Percentiles rank a stretch among this genome's conserved stretches.
Conservation (phyloP, 768 basidiomycete genomes). For the Suillus cothurnatus region DNA sequence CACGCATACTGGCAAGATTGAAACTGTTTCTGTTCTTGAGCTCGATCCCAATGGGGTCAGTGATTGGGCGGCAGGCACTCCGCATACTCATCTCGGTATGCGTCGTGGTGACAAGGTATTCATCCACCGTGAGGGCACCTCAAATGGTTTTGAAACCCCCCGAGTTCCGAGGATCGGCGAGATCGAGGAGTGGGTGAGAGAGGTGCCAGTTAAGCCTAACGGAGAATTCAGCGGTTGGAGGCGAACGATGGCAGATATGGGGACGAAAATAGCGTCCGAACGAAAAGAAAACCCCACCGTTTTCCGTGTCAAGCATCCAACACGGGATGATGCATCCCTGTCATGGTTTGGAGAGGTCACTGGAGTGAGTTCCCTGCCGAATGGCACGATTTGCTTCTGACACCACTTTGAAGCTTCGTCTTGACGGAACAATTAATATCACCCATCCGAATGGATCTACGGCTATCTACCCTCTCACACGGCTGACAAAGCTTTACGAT, state of each 20-base stretch:
- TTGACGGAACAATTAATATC: slow-evolving; percentile 75
- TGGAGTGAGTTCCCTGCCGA: slow-evolving; percentile 46
- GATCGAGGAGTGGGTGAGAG: slow-evolving; percentile 77
- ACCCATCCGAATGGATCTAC: slow-evolving; percentile 61
- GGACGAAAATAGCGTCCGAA: slow-evolving; percentile 53
- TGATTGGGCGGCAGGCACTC: slow-evolving; percentile 46
- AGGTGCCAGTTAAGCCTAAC: slow-evolving; percentile 48
- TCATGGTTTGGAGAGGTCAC: slow-evolving; percentile 90
- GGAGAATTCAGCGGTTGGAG: slow-evolving; percentile 70
- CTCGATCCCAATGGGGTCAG: slow-evolving; percentile 82
- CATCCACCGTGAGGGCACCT: slow-evolving; percentile 66
- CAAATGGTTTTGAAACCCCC: slow-evolving; percentile 71
- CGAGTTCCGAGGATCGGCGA: slow-evolving; percentile 85
- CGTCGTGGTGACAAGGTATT: slow-evolving; percentile 85
- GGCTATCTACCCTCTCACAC: slow-evolving; percentile 58
- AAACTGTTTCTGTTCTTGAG: slow-evolving; percentile 82
- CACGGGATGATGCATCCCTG: slow-evolving; percentile 42
- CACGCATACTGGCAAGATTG: slow-evolving; percentile 51
- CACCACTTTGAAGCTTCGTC: slow-evolving; percentile 52
- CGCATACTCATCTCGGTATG: slow-evolving; percentile 69
- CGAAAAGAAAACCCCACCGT: slow-evolving; percentile 43
- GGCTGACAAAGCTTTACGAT: slow-evolving; percentile 78
- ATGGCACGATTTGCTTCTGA: slow-evolving; percentile 13
- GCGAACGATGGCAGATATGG: slow-evolving; percentile 69
- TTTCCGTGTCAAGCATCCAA: slow-evolving; percentile 45